Conservation (phyloP, 805 yeast species). For the Saccharomycopsis fodiens region DNA sequence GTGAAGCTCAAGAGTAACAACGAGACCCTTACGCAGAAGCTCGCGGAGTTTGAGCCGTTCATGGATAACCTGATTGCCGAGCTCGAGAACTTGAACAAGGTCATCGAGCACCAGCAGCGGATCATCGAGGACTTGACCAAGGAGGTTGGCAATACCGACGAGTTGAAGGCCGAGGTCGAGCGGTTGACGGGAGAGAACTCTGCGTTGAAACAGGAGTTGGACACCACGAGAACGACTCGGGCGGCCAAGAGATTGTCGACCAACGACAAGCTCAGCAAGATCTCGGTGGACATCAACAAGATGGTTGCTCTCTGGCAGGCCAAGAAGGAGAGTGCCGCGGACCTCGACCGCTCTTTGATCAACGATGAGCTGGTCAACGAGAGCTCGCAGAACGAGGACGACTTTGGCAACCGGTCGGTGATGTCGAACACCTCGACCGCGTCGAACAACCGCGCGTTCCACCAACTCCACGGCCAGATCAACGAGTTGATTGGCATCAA, state of each 20-base stretch:
- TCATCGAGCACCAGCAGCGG: constrained; percentile 46
- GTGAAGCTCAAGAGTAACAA: constrained; percentile 42
- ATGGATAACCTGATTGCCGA: constrained; percentile 46
- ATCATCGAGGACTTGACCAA: constrained; percentile 34
- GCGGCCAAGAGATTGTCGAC: constrained; percentile 7
- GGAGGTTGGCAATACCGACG: constrained; percentile 38
- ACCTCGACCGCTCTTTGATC: constrained; percentile 17
- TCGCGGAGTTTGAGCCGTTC: constrained; percentile 42
- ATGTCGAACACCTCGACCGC: constrained; percentile 7
- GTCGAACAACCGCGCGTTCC: constrained; percentile 15
- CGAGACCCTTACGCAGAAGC: constrained; percentile 31
- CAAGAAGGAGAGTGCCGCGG: constrained; percentile 15
- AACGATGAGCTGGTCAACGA: constrained; percentile 4
- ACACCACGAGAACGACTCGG: constrained; percentile 33
- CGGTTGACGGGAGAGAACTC: constrained; percentile 43
- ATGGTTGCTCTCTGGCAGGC: constrained; percentile 17
- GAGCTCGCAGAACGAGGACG: constrained; percentile 12
- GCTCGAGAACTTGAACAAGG: constrained; percentile 42
- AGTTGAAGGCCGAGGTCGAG: constrained; percentile 37
- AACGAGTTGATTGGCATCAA: constrained; percentile 46
- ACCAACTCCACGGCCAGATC: constrained; percentile 45
- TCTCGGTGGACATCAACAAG: constrained; percentile 15
- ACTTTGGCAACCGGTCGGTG: constrained; percentile 21
- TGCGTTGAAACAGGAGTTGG: constrained; percentile 36
- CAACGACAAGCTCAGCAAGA: constrained; percentile 17